phyloP scores from a whole-genome alignment of 2,329 filamentous ascomycete species.

The Xylaria sp. region DNA sequence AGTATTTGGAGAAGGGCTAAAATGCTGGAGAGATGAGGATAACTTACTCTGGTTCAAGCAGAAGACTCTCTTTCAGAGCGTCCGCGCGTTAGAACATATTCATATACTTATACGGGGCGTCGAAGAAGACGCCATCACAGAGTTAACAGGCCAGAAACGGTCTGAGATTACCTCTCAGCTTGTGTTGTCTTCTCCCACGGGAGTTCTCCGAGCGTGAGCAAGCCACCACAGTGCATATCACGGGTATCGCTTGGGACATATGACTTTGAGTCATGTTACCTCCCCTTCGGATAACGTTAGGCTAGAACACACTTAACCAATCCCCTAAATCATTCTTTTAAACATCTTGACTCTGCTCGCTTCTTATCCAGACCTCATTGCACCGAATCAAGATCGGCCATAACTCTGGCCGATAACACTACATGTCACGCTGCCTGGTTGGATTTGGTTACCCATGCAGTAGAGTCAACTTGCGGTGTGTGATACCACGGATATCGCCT shows the following conservation, averaged over 20 bases:
- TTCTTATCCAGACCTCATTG: not conserved
- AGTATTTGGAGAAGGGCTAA: not conserved
- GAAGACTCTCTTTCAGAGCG: not conserved
- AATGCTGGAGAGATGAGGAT: not conserved
- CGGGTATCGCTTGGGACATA: not conserved
- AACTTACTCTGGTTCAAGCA: constrained; percentile 3
- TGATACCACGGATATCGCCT: not conserved
- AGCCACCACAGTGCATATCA: not conserved
- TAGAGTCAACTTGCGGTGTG: not conserved
- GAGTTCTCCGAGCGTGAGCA: not conserved
- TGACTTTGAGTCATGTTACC: not conserved
- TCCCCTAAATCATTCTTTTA: not conserved
- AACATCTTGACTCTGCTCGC: not conserved
- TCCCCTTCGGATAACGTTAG: not conserved
- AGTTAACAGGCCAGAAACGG: not conserved
- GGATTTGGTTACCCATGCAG: not conserved
- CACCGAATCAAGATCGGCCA: not conserved
- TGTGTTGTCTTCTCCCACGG: not conserved
- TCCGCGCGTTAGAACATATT: not conserved
- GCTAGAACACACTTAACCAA: not conserved
- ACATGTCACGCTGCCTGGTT: not conserved
- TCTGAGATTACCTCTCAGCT: not conserved
- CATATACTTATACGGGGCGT: not conserved
- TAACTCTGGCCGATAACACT: not conserved
- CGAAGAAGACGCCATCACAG: not conserved